phyloP scores from a whole-genome alignment of 2,329 filamentous ascomycete genomes.

The Colletotrichum navitas region DNA sequence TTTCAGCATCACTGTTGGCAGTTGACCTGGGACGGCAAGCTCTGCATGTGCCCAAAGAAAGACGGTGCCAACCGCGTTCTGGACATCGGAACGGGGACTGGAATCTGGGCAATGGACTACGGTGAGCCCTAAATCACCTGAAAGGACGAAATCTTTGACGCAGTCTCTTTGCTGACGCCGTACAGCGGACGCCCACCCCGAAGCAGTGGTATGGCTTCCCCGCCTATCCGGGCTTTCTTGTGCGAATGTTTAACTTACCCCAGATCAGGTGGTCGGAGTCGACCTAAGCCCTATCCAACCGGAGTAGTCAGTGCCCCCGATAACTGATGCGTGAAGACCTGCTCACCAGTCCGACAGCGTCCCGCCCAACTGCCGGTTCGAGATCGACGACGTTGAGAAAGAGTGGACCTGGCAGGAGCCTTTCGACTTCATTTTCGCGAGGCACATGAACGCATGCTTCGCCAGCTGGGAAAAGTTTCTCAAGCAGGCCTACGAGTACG shows the following conservation, averaged over 20 bases:
- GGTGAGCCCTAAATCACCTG: conserved; percentile 21
- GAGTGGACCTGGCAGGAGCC: conserved; percentile 42
- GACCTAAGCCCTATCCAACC: conserved; percentile 54
- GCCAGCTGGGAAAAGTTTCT: conserved; percentile 44
- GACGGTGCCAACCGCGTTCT: conserved; percentile 44
- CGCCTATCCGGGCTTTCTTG: rapidly evolving
- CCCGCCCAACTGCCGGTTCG: conserved; percentile 48
- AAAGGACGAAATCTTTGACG: not conserved
- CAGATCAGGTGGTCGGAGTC: conserved; percentile 45
- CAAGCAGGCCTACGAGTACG: conserved; percentile 43
- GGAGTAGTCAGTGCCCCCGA: conserved; percentile 38
- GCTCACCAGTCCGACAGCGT: conserved; percentile 41
- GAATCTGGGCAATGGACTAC: conserved; percentile 40
- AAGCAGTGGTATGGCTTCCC: conserved; percentile 44
- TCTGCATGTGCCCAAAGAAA: conserved; percentile 47
- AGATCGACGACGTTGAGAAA: conserved; percentile 51
- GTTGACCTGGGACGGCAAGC: conserved; percentile 50
- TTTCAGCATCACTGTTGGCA: conserved; percentile 53
- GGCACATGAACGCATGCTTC: conserved; percentile 50
- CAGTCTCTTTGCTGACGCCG: rapidly evolving
- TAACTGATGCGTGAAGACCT: not conserved
- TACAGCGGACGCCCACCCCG: conserved; percentile 49
- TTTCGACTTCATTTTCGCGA: conserved; percentile 52
- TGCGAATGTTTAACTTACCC: not conserved
- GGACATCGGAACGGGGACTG: conserved; percentile 38